Evolutionary conservation across 1,284 basidiomycete species (phyloP).

Genomic region (Moesziomyces parantarcticus): DNA sequence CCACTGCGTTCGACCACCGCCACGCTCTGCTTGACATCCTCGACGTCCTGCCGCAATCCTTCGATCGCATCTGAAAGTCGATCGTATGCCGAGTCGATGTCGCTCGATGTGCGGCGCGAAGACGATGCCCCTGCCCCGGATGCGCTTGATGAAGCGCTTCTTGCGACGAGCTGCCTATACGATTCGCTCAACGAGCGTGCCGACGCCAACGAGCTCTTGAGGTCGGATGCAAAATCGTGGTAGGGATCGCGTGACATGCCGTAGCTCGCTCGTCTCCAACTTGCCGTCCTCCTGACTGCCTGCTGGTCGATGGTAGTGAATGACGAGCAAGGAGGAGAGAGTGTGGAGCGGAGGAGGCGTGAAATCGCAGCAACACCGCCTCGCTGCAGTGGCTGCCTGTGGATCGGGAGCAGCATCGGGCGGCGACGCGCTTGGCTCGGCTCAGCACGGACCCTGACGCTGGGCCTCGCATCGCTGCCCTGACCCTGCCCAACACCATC

Average conservation of each 20-base stretch:
- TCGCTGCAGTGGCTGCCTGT: too few relatives aligned
- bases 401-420: too few relatives aligned
- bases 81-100: constrained; percentile 45
- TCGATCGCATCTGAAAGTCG: constrained; percentile 52
- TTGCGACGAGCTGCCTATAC: constrained; percentile 36
- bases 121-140: constrained; percentile 4
- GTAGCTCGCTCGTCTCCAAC: too few relatives aligned
- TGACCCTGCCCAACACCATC: neutral
- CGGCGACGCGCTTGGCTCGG: too few relatives aligned
- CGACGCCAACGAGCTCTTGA: constrained; percentile 50
- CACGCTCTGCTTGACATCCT: constrained; percentile 62
- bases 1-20: constrained; percentile 60
- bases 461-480: too few relatives aligned
- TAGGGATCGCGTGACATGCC: constrained; percentile 64
- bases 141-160: constrained; percentile 4
- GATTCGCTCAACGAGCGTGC: constrained; percentile 43
- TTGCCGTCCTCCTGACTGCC: too few relatives aligned
- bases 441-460: neutral
- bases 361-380: too few relatives aligned
- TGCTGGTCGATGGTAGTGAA: too few relatives aligned
- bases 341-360: too few relatives aligned
- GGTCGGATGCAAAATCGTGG: constrained; percentile 62
- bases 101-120: constrained; percentile 1
- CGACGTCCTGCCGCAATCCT: constrained; percentile 57
- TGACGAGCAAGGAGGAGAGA: too few relatives aligned